Percentiles rank a stretch among this genome's conserved stretches.
phyloP scores from a whole-genome alignment of 148 eudicot species.

The Rhododendron simsii region DNA sequence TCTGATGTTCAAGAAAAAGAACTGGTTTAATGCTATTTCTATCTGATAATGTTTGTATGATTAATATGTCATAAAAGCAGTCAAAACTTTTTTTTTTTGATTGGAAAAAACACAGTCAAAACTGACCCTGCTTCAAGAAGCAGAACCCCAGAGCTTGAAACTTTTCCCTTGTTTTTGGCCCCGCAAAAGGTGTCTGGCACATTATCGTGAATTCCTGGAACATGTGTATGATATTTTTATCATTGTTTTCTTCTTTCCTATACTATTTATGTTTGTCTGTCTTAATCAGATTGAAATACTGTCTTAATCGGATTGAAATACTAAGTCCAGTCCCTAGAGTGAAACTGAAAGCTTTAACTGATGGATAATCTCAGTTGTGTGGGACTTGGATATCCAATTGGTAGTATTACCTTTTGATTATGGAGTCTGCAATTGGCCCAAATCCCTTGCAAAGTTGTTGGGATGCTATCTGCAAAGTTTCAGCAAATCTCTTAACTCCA shows the following conservation, averaged over 20 bases:
- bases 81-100: background rate
- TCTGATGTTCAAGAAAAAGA: background rate
- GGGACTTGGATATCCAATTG: background rate
- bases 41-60: background rate
- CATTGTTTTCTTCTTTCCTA: background rate
- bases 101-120: background rate
- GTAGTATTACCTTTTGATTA: background rate
- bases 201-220: background rate
- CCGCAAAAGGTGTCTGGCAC: background rate
- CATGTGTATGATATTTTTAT: background rate
- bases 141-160: background rate
- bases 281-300: too few relatives aligned
- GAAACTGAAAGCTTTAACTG: background rate
- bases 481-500: background rate
- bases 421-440: background rate
- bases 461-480: background rate
- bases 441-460: background rate
- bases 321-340: background rate
- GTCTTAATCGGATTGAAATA: background rate
- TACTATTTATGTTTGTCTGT: background rate
- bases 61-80: background rate
- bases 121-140: background rate
- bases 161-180: conserved; percentile 1
- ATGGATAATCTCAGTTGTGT: background rate
- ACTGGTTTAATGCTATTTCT: background rate